Conservation (phyloP, 768 basidiomycete genomes). For the Cystofilobasidium ferigula region DNA sequence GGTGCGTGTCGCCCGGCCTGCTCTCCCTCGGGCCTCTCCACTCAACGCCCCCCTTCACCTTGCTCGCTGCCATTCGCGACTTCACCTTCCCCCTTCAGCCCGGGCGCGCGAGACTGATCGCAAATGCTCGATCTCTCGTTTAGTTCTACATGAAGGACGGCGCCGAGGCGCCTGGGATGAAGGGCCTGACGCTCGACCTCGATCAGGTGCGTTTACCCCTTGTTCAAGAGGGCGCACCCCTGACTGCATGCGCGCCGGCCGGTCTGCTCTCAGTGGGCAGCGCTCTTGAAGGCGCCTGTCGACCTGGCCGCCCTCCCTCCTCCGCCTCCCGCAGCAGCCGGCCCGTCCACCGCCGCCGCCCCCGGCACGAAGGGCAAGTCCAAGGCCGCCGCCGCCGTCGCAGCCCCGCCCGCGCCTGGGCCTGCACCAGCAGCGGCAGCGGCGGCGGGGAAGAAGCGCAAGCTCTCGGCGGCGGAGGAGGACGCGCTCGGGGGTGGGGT, state of each 20-base stretch:
- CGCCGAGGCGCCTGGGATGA: neutral
- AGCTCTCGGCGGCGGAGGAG: neutral
- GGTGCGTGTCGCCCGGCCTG: neutral
- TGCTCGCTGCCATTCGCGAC: neutral
- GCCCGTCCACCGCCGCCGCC: no score
- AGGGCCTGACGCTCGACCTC: neutral
- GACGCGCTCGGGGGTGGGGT: neutral
- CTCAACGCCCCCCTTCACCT: neutral
- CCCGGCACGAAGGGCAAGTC: no score
- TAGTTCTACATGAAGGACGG: conserved; percentile 2
- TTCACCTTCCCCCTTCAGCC: no score
- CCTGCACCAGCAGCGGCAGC: no score
- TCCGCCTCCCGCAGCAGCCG: neutral
- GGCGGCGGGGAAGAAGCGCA: neutral
- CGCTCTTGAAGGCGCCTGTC: neutral
- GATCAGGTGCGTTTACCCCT: neutral
- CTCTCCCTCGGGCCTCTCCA: neutral
- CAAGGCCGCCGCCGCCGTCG: no score
- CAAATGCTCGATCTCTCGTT: neutral
- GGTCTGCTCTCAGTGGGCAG: neutral
- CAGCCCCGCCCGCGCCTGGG: no score
- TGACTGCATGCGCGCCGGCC: neutral
- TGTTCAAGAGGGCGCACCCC: no score
- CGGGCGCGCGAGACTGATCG: neutral
- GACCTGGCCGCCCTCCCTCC: neutral